Evolutionary conservation across 1,284 basidiomycete genomes (phyloP).

Genomic region (Ustilago shanxiensis): DNA sequence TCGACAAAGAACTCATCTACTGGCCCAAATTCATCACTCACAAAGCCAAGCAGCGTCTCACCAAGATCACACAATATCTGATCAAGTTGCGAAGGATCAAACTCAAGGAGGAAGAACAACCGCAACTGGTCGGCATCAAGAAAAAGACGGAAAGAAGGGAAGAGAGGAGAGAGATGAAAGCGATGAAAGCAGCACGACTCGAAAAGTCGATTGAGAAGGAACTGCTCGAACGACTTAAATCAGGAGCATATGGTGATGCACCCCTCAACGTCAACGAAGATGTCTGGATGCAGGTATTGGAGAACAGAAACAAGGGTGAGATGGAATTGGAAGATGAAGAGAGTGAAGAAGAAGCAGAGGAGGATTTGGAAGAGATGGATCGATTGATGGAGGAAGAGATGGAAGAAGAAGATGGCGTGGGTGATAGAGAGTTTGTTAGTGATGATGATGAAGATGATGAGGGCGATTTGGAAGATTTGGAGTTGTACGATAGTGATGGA

Average conservation of each 20-base stretch:
- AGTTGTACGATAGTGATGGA: constrained; percentile 46
- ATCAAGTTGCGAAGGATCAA: constrained; percentile 96
- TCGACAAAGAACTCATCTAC: constrained; percentile 90
- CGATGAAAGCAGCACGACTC: constrained; percentile 83
- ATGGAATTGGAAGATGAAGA: constrained; percentile 65
- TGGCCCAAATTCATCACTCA: constrained; percentile 98
- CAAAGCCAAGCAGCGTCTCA: constrained; percentile 98
- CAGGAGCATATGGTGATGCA: constrained; percentile 96
- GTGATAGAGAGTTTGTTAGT: constrained; percentile 64
- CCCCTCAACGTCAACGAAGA: constrained; percentile 98
- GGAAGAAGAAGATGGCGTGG: constrained; percentile 59
- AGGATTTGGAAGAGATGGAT: constrained; percentile 65
- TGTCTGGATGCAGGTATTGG: constrained; percentile 82
- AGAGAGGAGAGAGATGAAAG: constrained; percentile 91
- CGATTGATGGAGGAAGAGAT: constrained; percentile 60
- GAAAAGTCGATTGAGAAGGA: constrained; percentile 97
- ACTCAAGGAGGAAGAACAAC: constrained; percentile 81
- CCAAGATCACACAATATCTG: constrained; percentile 98
- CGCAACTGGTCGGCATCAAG: constrained; percentile 93
- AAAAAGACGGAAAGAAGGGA: constrained; percentile 98
- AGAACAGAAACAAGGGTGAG: constrained; percentile 45
- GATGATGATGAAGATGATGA: constrained; percentile 65
- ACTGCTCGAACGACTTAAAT: constrained; percentile 91
- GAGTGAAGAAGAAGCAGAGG: constrained; percentile 64
- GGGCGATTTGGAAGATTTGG: constrained; percentile 52